phyloP scores from a whole-genome alignment of 805 yeast species.

The Nadsonia fulvescens region DNA sequence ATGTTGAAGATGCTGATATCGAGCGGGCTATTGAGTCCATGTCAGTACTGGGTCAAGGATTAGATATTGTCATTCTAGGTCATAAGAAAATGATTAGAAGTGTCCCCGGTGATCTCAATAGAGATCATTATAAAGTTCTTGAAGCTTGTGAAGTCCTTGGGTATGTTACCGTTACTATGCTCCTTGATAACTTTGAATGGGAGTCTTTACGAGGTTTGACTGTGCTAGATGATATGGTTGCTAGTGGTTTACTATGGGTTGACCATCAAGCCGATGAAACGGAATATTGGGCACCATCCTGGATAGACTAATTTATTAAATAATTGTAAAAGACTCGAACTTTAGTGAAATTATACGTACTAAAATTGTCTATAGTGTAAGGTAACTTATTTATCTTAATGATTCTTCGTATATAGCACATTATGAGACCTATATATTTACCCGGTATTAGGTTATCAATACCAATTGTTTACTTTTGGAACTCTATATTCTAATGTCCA shows the following conservation, averaged over 20 bases:
- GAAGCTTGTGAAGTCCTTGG: conserved; percentile 70
- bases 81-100: conserved; percentile 40
- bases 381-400: no score
- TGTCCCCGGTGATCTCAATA: conserved; percentile 42
- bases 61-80: conserved; percentile 42
- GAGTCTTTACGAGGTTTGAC: conserved; percentile 37
- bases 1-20: conserved; percentile 32
- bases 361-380: no score
- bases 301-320: conserved; percentile 9
- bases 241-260: conserved; percentile 72
- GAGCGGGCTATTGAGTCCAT: conserved; percentile 36
- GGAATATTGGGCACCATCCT: conserved; percentile 21
- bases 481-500: no score
- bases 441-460: no score
- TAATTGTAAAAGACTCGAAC: no score
- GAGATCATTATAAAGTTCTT: conserved; percentile 53
- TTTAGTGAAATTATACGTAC: no score
- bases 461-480: no score
- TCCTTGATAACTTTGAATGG: conserved; percentile 70
- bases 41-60: conserved; percentile 48
- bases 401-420: no score
- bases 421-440: no score
- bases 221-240: conserved; percentile 61
- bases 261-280: conserved; percentile 28
- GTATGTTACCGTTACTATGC: conserved; percentile 41